Evolutionary conservation across 257 asterid genomes (phyloP).

Genomic region (Solanum microdontum): DNA sequence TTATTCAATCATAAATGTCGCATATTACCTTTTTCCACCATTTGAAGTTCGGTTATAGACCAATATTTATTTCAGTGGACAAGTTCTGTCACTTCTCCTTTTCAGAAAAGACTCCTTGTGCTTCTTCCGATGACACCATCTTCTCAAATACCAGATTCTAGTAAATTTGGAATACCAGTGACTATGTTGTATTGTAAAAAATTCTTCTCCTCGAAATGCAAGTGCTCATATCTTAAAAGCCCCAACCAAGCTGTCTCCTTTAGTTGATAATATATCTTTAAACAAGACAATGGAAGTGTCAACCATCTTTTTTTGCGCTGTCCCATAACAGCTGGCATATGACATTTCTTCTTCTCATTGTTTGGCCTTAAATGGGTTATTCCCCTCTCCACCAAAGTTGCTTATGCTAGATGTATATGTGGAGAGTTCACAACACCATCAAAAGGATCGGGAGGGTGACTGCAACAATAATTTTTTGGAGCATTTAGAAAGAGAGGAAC

Average conservation of each 20-base stretch:
- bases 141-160: not conserved
- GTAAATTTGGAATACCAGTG: not conserved
- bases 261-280: not conserved
- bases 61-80: not conserved
- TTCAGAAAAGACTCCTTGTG: not conserved
- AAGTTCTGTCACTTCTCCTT: not conserved
- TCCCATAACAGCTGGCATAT: not conserved
- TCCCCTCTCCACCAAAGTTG: not conserved
- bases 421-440: not conserved
- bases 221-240: not conserved
- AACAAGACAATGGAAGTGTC: not conserved
- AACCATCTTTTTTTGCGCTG: not conserved
- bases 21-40: not conserved
- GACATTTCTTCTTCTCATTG: not conserved
- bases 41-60: not conserved
- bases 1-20: not conserved
- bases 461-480: not conserved
- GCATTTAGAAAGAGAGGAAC: not conserved
- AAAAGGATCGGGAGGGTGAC: not conserved
- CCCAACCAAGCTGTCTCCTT: not conserved
- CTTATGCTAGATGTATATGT: not conserved
- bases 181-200: not conserved
- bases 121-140: not conserved
- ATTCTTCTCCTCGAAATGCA: not conserved
- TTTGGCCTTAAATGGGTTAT: not conserved